phyloP scores from a whole-genome alignment of 805 yeast genomes.

The Candida takata region DNA sequence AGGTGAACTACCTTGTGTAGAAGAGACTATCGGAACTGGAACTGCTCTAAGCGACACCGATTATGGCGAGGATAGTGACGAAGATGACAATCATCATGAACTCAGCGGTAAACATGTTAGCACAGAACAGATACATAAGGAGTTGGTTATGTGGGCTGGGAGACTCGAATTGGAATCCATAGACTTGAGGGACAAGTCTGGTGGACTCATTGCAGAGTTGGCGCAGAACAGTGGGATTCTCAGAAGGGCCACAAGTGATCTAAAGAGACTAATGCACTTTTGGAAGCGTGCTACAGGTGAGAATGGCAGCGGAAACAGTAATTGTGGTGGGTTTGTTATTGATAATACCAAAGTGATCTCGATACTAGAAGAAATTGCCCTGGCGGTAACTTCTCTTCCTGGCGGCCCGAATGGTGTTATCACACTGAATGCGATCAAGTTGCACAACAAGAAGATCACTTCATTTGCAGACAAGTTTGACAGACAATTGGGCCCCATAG shows the following conservation, averaged over 20 bases:
- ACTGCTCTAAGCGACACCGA: too few species aligned
- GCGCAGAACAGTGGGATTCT: slow-evolving; percentile 8
- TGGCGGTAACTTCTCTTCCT: neutral
- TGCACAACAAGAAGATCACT: neutral
- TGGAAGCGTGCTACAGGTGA: neutral
- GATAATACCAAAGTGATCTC: neutral
- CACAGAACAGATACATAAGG: slow-evolving; percentile 27
- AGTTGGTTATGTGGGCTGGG: slow-evolving; percentile 42
- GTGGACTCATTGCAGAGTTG: slow-evolving; percentile 11
- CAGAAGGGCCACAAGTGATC: slow-evolving; percentile 3
- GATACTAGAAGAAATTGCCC: too few species aligned
- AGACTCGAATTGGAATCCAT: slow-evolving; percentile 42
- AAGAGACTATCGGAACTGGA: too few species aligned
- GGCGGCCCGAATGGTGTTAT: slow-evolving; percentile 1
- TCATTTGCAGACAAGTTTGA: neutral
- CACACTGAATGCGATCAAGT: neutral
- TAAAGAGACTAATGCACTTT: neutral
- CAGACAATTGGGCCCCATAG: neutral
- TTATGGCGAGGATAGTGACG: slow-evolving; percentile 7
- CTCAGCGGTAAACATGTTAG: neutral
- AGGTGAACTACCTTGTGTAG: too few species aligned
- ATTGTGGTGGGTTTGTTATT: too few species aligned
- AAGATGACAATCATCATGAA: neutral
- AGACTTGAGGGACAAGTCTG: slow-evolving; percentile 31
- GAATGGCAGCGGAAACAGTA: too few species aligned